These are phyloP conservation scores for Lepidium africanum DNA, from an alignment of 345 rosid species.

Conservation along the genomic window DNA sequence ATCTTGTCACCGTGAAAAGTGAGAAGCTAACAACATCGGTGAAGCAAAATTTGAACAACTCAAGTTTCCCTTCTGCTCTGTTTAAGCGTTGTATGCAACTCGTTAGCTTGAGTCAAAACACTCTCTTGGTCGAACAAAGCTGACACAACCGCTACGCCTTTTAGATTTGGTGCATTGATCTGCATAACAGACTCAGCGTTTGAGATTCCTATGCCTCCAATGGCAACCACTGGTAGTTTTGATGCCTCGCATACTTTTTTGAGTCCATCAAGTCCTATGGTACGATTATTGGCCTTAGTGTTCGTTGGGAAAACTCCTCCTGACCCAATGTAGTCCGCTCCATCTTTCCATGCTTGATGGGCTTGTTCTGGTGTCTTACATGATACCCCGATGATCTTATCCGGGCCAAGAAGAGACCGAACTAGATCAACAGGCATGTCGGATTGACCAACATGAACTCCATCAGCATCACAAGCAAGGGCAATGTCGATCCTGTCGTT, in stretches of 20 bases:
- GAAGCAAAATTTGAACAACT: not conserved
- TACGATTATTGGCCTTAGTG: conserved; percentile 66
- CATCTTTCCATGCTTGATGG: conserved; percentile 72
- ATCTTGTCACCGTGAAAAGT: not conserved
- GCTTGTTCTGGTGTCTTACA: conserved; percentile 89
- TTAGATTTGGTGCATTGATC: conserved; percentile 42
- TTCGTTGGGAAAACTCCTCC: conserved; percentile 81
- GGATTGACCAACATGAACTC: conserved; percentile 87
- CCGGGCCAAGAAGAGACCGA: conserved; percentile 77
- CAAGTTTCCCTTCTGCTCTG: conserved; percentile 12
- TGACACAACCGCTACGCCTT: conserved; percentile 83
- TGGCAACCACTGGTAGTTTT: conserved; percentile 80
- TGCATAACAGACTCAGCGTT: conserved; percentile 55
- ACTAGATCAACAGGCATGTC: conserved; percentile 62
- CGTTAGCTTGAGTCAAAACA: conserved; percentile 39
- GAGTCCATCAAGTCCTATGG: conserved; percentile 81
- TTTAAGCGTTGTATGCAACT: conserved; percentile 40
- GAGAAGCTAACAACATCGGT: not conserved
- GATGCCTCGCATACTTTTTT: conserved; percentile 65
- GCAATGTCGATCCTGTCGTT: conserved; percentile 86
- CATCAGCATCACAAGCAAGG: conserved; percentile 79
- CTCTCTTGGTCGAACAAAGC: conserved; percentile 69
- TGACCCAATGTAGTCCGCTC: conserved; percentile 89
- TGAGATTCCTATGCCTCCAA: conserved; percentile 69
- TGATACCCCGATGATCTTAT: conserved; percentile 79